Evolutionary conservation across 140 eudicot species (phyloP).

Genomic region (Stevia rebaudiana): DNA sequence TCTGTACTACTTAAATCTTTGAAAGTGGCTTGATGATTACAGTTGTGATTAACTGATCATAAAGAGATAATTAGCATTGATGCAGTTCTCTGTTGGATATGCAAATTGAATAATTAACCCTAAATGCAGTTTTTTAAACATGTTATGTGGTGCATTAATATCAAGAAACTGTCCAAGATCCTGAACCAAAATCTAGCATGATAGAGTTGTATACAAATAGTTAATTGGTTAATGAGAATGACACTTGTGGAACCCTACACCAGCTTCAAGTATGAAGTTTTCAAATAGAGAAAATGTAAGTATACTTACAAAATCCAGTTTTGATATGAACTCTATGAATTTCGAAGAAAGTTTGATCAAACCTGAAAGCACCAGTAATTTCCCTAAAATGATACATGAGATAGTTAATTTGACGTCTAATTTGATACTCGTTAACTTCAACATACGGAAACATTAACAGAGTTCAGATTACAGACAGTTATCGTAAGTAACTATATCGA

Average conservation of each 20-base stretch:
- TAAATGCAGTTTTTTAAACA: neutral
- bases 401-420: neutral
- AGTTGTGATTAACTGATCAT: constrained; percentile 5
- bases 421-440: neutral
- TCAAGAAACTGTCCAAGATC: neutral
- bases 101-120: neutral
- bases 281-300: neutral
- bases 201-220: neutral
- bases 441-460: neutral
- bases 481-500: constrained; percentile 1
- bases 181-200: neutral
- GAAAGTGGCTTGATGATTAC: constrained; percentile 18
- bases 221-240: neutral
- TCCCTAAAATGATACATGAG: neutral
- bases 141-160: neutral
- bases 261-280: too few species aligned
- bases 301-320: neutral
- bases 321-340: neutral
- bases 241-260: neutral
- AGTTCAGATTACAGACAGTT: constrained; percentile 15
- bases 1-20: neutral
- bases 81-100: neutral
- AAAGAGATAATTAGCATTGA: neutral
- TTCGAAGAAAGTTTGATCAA: neutral
- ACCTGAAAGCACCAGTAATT: neutral